These are phyloP conservation scores for Tricholoma matsutake DNA, from an alignment of 768 basidiomycete species.

Conservation along the genomic window DNA sequence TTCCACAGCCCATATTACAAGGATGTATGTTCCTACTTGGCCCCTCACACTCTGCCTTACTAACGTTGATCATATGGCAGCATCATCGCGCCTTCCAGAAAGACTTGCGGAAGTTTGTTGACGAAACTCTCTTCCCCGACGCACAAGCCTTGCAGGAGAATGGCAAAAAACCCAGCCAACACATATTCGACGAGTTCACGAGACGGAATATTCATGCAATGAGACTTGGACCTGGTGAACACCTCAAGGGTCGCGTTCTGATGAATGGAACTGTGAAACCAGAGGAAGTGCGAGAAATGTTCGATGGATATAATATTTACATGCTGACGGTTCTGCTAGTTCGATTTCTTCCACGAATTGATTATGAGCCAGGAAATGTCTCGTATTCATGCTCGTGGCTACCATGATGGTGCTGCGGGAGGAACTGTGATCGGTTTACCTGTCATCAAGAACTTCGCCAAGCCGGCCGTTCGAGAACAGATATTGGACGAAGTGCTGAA, in stretches of 20 bases:
- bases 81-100: constrained; percentile 56
- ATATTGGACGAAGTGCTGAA: constrained; percentile 57
- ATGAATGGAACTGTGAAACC: constrained; percentile 74
- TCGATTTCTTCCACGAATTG: constrained; percentile 82
- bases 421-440: constrained; percentile 52
- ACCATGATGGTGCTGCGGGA: constrained; percentile 68
- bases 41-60: constrained; percentile 11
- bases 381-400: constrained; percentile 71
- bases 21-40: constrained; percentile 39
- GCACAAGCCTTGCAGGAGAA: constrained; percentile 67
- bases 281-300: constrained; percentile 48
- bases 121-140: constrained; percentile 60
- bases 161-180: constrained; percentile 72
- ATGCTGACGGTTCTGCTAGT: constrained; percentile 30
- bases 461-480: constrained; percentile 57
- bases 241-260: constrained; percentile 70
- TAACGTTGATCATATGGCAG: constrained; percentile 25
- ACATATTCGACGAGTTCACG: constrained; percentile 69
- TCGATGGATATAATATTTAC: not conserved
- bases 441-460: constrained; percentile 69
- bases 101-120: constrained; percentile 66
- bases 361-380: constrained; percentile 70
- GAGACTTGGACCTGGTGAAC: constrained; percentile 85
- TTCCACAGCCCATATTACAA: constrained; percentile 78
- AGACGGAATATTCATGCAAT: constrained; percentile 49